Evolutionary conservation across 1,284 basidiomycete species (phyloP).

Genomic region (Sparassis latifolia): DNA sequence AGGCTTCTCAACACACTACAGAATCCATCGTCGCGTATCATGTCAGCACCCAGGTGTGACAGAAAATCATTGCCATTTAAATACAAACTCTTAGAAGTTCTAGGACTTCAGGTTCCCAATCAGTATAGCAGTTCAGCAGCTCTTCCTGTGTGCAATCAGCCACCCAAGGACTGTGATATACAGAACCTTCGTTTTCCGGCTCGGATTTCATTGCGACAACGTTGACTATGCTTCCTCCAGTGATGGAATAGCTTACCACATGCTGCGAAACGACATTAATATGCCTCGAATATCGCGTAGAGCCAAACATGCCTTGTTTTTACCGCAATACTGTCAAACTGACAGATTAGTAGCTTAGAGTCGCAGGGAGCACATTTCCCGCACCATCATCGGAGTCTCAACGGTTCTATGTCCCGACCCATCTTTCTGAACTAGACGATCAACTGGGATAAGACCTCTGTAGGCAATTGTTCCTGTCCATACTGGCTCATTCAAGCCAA

Average conservation of each 20-base stretch:
- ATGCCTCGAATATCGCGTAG: background rate
- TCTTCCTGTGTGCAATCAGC: constrained; percentile 19
- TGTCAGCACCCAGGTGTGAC: background rate
- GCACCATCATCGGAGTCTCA: constrained; percentile 25
- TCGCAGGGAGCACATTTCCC: background rate
- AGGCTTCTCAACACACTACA: constrained; percentile 23
- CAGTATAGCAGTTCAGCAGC: constrained; percentile 18
- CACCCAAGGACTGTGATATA: constrained; percentile 24
- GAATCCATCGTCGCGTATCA: background rate
- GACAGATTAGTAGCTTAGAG: too few relatives aligned
- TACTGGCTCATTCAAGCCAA: constrained; percentile 14
- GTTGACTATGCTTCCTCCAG: constrained; percentile 25
- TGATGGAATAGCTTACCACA: constrained; percentile 27
- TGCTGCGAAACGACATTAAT: constrained; percentile 17
- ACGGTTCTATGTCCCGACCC: constrained; percentile 20
- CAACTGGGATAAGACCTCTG: constrained; percentile 15
- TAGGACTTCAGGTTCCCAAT: constrained; percentile 28
- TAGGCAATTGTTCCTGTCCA: constrained; percentile 21
- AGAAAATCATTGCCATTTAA: background rate
- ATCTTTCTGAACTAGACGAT: constrained; percentile 5
- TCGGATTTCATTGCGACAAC: constrained; percentile 23
- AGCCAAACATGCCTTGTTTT: constrained; percentile 19
- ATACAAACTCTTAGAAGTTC: constrained; percentile 22
- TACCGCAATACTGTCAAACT: constrained; percentile 23
- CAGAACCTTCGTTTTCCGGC: constrained; percentile 19